Evolutionary conservation across 1,139 yeast genomes (phyloP).

Genomic region (Tardiomyces blankii): DNA sequence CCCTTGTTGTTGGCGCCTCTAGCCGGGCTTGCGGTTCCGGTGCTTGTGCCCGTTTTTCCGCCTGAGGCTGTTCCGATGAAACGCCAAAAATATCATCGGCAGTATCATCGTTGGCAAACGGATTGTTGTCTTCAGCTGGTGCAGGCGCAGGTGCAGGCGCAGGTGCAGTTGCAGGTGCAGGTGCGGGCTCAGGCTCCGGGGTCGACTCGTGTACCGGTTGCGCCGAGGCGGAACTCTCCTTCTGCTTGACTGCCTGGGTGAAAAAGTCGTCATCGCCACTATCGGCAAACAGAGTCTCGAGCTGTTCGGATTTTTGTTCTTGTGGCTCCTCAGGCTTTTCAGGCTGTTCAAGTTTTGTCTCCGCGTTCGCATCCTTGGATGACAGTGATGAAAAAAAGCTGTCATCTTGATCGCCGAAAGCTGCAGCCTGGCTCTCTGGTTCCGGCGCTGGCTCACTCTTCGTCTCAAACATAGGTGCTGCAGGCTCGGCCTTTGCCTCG

Average conservation of each 20-base stretch:
- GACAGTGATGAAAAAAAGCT: background rate
- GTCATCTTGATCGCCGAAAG: background rate
- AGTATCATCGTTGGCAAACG: conserved; percentile 5
- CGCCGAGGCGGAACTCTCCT: background rate
- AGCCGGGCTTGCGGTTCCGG: background rate
- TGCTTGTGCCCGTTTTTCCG: background rate
- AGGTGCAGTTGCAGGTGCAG: background rate
- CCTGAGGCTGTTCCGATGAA: background rate
- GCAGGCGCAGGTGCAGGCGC: background rate
- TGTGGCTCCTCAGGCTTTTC: no score
- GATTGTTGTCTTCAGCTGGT: conserved; percentile 4
- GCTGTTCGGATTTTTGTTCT: background rate
- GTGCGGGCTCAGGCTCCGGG: no score
- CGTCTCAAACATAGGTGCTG: no score
- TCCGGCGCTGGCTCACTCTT: no score
- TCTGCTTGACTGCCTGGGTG: background rate
- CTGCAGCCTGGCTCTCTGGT: no score
- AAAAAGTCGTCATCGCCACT: background rate
- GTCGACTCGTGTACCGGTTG: background rate
- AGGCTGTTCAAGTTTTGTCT: no score
- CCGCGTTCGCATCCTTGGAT: no score
- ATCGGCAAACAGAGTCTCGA: background rate
- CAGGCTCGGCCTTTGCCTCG: no score
- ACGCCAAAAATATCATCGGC: conserved; percentile 5
- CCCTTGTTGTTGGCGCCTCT: background rate